Conservation (phyloP, 352 stramenopile genomes). For the Aphanomyces euteiches region DNA sequence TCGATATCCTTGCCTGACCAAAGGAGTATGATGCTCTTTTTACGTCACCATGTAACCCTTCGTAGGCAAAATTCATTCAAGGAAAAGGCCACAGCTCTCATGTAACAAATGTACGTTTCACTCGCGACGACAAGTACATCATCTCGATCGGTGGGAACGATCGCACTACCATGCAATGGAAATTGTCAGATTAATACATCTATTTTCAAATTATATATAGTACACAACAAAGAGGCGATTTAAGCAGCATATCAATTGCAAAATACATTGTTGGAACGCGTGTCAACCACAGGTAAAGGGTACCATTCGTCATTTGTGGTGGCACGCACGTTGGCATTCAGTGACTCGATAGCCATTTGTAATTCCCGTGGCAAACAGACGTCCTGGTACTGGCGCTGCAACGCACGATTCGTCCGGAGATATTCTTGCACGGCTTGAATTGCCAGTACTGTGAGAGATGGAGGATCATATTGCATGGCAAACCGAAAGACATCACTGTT, state of each 20-base stretch:
- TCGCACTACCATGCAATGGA: conserved; percentile 68
- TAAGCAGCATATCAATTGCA: no score
- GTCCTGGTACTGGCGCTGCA: conserved; percentile 39
- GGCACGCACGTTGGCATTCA: conserved; percentile 61
- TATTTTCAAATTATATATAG: background rate
- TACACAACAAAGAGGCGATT: no score
- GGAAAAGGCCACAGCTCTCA: conserved; percentile 59
- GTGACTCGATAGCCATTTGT: conserved; percentile 56
- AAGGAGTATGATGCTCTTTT: conserved; percentile 29
- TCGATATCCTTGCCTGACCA: conserved; percentile 49
- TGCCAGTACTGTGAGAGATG: conserved; percentile 60
- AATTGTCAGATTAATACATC: conserved; percentile 17
- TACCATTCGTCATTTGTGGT: conserved; percentile 20
- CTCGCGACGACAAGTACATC: conserved; percentile 57
- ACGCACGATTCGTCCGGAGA: conserved; percentile 32
- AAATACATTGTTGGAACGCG: no score
- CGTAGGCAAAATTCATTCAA: conserved; percentile 29
- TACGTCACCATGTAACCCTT: background rate
- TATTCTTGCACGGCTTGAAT: conserved; percentile 62
- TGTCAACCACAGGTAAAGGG: background rate
- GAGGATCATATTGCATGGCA: conserved; percentile 52
- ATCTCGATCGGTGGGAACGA: conserved; percentile 68
- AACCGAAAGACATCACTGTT: conserved; percentile 81
- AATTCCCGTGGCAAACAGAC: conserved; percentile 63
- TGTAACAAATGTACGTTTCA: conserved; percentile 68